These are phyloP conservation scores for Cutaneotrichosporon sp. DNA, from an alignment of 1,284 basidiomycete species.

Conservation along the genomic window DNA sequence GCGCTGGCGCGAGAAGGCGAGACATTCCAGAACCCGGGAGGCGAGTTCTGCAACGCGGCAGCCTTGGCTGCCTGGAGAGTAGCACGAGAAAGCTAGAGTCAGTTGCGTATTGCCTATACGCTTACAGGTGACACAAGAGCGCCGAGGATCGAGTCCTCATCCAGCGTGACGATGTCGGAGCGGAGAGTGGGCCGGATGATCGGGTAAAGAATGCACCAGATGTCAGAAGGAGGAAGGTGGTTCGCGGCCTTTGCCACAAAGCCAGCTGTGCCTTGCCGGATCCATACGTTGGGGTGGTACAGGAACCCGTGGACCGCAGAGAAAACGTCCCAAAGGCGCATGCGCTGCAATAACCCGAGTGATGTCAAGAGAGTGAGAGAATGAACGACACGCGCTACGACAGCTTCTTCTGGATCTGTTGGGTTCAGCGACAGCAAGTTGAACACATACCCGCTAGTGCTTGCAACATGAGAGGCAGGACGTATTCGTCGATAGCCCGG, in stretches of 20 bases:
- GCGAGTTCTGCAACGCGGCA: constrained; percentile 43
- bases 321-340: constrained; percentile 92
- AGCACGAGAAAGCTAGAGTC: constrained; percentile 65
- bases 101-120: background rate
- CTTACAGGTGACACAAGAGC: constrained; percentile 76
- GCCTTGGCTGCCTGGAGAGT: constrained; percentile 79
- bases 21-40: constrained; percentile 69
- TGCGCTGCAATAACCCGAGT: constrained; percentile 80
- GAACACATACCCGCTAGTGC: constrained; percentile 73
- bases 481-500: constrained; percentile 69
- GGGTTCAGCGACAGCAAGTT: background rate
- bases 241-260: constrained; percentile 82
- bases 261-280: constrained; percentile 83
- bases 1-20: constrained; percentile 14
- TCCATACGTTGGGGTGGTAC: constrained; percentile 96
- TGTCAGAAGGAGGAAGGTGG: constrained; percentile 75
- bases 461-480: constrained; percentile 91
- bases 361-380: constrained; percentile 83
- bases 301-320: constrained; percentile 81
- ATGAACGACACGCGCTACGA: constrained; percentile 80
- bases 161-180: constrained; percentile 76
- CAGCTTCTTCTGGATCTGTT: constrained; percentile 88
- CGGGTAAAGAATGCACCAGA: constrained; percentile 96
- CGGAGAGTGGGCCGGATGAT: constrained; percentile 80
- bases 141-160: constrained; percentile 70